phyloP scores from a whole-genome alignment of 1,284 basidiomycete genomes.

The Inonotus hispidus region DNA sequence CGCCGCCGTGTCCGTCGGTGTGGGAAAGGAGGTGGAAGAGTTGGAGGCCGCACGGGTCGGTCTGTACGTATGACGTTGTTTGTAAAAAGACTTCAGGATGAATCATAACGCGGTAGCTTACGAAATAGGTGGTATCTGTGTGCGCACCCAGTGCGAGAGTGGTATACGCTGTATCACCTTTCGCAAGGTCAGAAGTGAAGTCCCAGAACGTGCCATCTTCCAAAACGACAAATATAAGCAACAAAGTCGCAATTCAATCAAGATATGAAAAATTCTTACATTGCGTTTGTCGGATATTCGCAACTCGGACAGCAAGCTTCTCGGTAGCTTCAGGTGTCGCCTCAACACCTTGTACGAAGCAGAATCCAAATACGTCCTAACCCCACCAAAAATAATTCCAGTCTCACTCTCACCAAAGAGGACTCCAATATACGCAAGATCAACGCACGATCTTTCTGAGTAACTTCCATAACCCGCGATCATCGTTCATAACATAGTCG shows the following conservation, averaged over 20 bases:
- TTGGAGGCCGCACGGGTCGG: constrained; percentile 90
- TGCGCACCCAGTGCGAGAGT: constrained; percentile 85
- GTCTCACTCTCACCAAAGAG: neutral
- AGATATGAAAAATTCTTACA: constrained; percentile 44
- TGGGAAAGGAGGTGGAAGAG: constrained; percentile 93
- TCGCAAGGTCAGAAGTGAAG: constrained; percentile 88
- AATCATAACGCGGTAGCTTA: constrained; percentile 39
- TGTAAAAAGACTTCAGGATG: no score
- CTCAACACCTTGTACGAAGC: constrained; percentile 81
- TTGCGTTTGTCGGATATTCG: constrained; percentile 90
- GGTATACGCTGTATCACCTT: constrained; percentile 65
- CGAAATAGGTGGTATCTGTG: constrained; percentile 94
- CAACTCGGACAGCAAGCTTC: constrained; percentile 69
- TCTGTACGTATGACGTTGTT: no score
- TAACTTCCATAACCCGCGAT: constrained; percentile 75
- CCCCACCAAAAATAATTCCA: neutral
- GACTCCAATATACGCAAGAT: neutral
- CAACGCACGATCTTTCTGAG: constrained; percentile 66
- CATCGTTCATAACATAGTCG: constrained; percentile 70
- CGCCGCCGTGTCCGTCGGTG: constrained; percentile 76
- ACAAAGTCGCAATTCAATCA: constrained; percentile 3
- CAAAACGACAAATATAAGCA: constrained; percentile 3
- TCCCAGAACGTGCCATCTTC: constrained; percentile 94
- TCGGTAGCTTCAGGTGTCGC: constrained; percentile 83
- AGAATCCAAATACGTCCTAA: constrained; percentile 85